Evolutionary conservation across 805 yeast genomes (phyloP).

Genomic region (Candida argentea): DNA sequence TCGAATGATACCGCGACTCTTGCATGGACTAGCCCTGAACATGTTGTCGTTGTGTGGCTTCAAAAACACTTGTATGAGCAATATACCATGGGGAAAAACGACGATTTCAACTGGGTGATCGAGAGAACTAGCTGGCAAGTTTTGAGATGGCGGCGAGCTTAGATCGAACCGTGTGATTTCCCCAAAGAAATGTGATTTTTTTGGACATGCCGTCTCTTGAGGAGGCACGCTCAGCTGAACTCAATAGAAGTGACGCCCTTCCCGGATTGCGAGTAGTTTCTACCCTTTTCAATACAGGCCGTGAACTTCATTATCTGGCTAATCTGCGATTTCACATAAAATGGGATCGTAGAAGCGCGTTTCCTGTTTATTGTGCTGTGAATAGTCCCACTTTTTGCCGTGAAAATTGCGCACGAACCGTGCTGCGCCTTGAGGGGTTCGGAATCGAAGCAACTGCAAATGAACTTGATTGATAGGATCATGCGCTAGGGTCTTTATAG

Average conservation of each 20-base stretch:
- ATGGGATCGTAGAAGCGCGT: conserved; percentile 26
- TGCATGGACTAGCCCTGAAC: conserved; percentile 74
- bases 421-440: conserved; percentile 32
- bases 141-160: conserved; percentile 28
- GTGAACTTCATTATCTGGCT: not conserved
- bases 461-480: conserved; percentile 20
- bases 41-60: conserved; percentile 69
- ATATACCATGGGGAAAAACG: conserved; percentile 53
- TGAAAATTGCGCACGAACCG: conserved; percentile 45
- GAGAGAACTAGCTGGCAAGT: conserved; percentile 66
- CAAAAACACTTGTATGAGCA: conserved; percentile 76
- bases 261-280: not conserved
- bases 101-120: conserved; percentile 41
- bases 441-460: conserved; percentile 32
- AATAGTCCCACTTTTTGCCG: conserved; percentile 34
- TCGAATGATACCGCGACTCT: conserved; percentile 22
- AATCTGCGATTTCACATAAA: conserved; percentile 25
- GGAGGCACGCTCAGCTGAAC: too few relatives aligned
- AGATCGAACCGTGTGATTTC: not conserved
- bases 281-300: not conserved
- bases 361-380: conserved; percentile 13
- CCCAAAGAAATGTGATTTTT: not conserved
- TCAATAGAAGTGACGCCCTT: too few relatives aligned
- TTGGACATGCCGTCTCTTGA: too few relatives aligned
- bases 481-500: conserved; percentile 12